These are phyloP conservation scores for Actinomucor elegans DNA, from an alignment of 371 early-diverging fungal genomes.

Conservation along the genomic window DNA sequence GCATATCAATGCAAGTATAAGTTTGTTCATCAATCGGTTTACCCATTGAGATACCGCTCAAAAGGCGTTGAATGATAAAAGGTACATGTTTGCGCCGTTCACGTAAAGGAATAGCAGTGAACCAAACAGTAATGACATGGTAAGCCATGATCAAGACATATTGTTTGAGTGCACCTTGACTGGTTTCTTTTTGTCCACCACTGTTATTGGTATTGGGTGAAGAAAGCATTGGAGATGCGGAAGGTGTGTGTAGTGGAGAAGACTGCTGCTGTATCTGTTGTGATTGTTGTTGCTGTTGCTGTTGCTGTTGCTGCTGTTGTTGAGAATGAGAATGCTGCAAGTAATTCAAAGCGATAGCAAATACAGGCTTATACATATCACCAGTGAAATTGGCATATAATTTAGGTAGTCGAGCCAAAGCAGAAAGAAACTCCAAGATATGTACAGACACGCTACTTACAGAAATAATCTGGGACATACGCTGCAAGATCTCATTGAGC, in stretches of 20 bases:
- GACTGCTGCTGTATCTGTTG: slow-evolving; percentile 17
- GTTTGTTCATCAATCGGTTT: slow-evolving; percentile 73
- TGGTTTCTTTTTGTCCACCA: slow-evolving; percentile 15
- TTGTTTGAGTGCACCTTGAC: slow-evolving; percentile 58
- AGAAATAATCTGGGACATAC: slow-evolving; percentile 85
- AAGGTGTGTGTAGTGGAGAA: slow-evolving; percentile 13
- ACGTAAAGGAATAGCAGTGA: slow-evolving; percentile 69
- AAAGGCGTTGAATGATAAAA: slow-evolving; percentile 76
- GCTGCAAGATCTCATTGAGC: slow-evolving; percentile 70
- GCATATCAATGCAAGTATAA: slow-evolving; percentile 91
- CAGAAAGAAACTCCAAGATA: slow-evolving; percentile 88
- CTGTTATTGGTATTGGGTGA: not conserved
- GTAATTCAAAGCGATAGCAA: slow-evolving; percentile 90
- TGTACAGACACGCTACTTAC: slow-evolving; percentile 79
- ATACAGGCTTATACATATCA: slow-evolving; percentile 83
- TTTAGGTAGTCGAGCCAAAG: slow-evolving; percentile 78
- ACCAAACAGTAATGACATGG: slow-evolving; percentile 89
- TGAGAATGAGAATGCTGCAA: slow-evolving; percentile 72
- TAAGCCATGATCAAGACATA: slow-evolving; percentile 90
- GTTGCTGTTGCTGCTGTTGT: slow-evolving; percentile 18
- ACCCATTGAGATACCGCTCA: slow-evolving; percentile 49
- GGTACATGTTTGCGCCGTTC: slow-evolving; percentile 82
- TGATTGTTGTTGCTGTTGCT: not conserved
- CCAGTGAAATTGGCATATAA: slow-evolving; percentile 84
- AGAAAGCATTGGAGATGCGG: slow-evolving; percentile 14